These are phyloP conservation scores for Prunus salicina DNA, from an alignment of 306 rosid species.

Conservation along the genomic window DNA sequence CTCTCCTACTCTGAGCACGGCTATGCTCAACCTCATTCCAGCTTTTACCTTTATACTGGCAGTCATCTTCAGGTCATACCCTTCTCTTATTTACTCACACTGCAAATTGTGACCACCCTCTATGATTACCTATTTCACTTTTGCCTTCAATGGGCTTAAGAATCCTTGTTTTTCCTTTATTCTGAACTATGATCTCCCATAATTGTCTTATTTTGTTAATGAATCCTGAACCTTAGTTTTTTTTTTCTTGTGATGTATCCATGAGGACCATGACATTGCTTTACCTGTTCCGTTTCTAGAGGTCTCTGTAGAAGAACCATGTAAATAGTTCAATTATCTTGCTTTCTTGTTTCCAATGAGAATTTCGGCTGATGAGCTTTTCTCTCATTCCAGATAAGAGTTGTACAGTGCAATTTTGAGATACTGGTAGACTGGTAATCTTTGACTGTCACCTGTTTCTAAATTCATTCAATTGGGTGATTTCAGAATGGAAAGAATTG, in stretches of 20 bases:
- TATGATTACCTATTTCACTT: background rate
- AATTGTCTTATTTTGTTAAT: background rate
- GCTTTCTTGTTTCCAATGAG: background rate
- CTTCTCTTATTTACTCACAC: background rate
- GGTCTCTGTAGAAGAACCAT: background rate
- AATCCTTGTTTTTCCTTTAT: background rate
- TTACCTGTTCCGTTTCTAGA: background rate
- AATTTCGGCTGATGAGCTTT: background rate
- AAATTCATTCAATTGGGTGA: constrained; percentile 27
- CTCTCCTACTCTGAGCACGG: constrained; percentile 68
- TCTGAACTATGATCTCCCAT: background rate
- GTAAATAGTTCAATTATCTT: background rate
- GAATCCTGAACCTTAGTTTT: background rate
- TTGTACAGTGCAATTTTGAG: background rate
- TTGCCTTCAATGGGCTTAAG: background rate
- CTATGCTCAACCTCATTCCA: constrained; percentile 78
- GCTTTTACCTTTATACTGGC: constrained; percentile 71
- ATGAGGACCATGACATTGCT: background rate
- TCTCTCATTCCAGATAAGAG: background rate
- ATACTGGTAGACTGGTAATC: background rate
- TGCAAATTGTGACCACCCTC: background rate
- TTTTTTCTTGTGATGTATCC: background rate
- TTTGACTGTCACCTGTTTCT: background rate
- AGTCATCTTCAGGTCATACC: constrained; percentile 48
- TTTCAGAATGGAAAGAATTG: constrained; percentile 70